Evolutionary conservation across 2,329 filamentous ascomycete genomes (phyloP), one percentile per base, ranked within the genome.

Genomic region (Nemania sp.): DNA sequence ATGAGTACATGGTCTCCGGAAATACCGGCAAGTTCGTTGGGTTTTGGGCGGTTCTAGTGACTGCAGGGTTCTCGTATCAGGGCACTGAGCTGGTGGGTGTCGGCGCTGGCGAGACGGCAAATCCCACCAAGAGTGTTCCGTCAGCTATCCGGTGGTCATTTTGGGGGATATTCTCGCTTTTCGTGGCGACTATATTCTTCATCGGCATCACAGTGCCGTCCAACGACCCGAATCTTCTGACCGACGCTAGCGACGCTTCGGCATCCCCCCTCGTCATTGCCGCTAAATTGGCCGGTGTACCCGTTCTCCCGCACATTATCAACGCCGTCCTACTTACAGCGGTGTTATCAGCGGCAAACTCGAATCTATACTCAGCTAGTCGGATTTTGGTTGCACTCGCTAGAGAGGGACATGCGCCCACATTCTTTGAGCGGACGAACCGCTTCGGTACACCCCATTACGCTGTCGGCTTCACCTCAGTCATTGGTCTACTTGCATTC

Each of bases 271-370:
- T 88, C 47, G 83, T 86, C 64, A 80, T 86, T 53, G 80, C 81
- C 24, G 80, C 79, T 31, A 75, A 78, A 28, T 76, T 81, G 15
- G 86, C 86, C 24, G 86, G 86, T 34, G 83, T 90, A 52, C 73
- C 75, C 6, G 79, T 82, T 3, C 80, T 90, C 3, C 81, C 84
- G 5, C 75, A 82, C 62, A 85, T 92, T 66, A 85, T 93, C 77
- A 93, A 93, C 70, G 88, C 84, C 14, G 84, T 91, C 6, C 81
- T 93, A 8, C 77, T 93, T 19, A 90, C 88, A 0, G 89, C 88
- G 3, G 89, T 91, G 6, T 83, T 91, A 62, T 90, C 88, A 0
- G 89, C 89, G 5, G 89, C 87, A 55, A 90, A 89, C 72, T 88
- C 87, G 12, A 89, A 89, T 72, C 80, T 91, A 54, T 90, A 89